Evolutionary conservation across 2,329 filamentous ascomycete species (phyloP).

Genomic region (Cephalotrichum gorgonifer): DNA sequence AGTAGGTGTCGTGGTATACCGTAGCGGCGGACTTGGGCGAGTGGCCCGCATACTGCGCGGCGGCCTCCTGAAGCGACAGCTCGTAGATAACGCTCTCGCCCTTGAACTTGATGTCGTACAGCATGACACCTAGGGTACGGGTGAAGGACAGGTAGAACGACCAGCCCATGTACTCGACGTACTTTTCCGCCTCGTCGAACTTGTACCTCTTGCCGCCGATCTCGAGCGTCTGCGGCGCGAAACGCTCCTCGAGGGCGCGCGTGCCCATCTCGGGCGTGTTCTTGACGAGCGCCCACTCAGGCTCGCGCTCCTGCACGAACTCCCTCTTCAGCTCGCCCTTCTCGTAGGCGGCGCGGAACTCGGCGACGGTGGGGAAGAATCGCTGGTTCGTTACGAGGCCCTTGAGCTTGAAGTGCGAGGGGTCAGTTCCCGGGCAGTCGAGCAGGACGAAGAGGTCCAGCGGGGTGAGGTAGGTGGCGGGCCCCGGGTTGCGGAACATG

Average conservation of each 20-base stretch:
- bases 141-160: constrained; percentile 37
- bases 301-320: constrained; percentile 20
- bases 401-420: constrained; percentile 27
- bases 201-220: constrained; percentile 28
- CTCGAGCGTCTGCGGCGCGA: constrained; percentile 24
- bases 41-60: constrained; percentile 39
- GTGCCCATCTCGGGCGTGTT: constrained; percentile 17
- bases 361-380: constrained; percentile 22
- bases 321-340: constrained; percentile 23
- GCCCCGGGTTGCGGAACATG: constrained; percentile 29
- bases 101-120: constrained; percentile 40
- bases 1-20: constrained; percentile 30
- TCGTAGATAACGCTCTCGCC: constrained; percentile 41
- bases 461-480: constrained; percentile 27
- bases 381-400: constrained; percentile 28
- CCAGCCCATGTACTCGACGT: constrained; percentile 43
- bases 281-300: constrained; percentile 22
- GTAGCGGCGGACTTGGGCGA: constrained; percentile 30
- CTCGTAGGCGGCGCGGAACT: constrained; percentile 24
- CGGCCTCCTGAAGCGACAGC: constrained; percentile 39
- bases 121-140: constrained; percentile 30
- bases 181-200: constrained; percentile 31
- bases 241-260: constrained; percentile 21
- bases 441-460: constrained; percentile 33
- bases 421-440: constrained; percentile 31